phyloP scores from a whole-genome alignment of 805 yeast genomes.

The Cyberlindnera mrakii region DNA sequence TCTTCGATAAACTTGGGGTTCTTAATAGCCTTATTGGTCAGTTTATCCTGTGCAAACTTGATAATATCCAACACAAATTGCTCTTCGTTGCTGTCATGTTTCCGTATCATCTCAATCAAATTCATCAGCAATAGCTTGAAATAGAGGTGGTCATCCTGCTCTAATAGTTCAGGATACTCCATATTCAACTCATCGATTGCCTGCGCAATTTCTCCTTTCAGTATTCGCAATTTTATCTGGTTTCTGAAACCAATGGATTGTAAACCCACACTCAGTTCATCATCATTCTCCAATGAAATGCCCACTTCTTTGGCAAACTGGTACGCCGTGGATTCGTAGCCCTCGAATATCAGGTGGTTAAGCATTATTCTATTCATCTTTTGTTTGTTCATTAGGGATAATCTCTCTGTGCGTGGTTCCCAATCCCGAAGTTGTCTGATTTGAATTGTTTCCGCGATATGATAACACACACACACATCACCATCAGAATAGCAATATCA shows the following conservation, averaged over 20 bases:
- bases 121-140: conserved; percentile 68
- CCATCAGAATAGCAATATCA: too few relatives aligned
- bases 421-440: too few relatives aligned
- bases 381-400: too few relatives aligned
- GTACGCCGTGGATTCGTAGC: conserved; percentile 62
- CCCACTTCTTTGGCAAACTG: conserved; percentile 29
- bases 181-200: conserved; percentile 55
- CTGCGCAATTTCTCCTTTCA: conserved; percentile 52
- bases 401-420: too few relatives aligned
- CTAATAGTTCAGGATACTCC: conserved; percentile 59
- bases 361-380: conserved; percentile 39
- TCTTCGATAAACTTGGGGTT: conserved; percentile 59
- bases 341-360: conserved; percentile 73
- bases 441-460: too few relatives aligned
- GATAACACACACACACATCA: too few relatives aligned
- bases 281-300: conserved; percentile 10
- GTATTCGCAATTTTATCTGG: conserved; percentile 45
- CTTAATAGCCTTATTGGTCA: conserved; percentile 55
- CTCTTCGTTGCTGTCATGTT: conserved; percentile 30
- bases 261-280: conserved; percentile 31
- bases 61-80: conserved; percentile 49
- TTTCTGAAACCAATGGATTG: conserved; percentile 47
- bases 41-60: conserved; percentile 52
- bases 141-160: conserved; percentile 56
- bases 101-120: conserved; percentile 68